Percentiles rank a stretch among this genome's conserved stretches.
Evolutionary conservation across 2,329 filamentous ascomycete genomes (phyloP).

Genomic region (Clarireedia homoeocarpa): DNA sequence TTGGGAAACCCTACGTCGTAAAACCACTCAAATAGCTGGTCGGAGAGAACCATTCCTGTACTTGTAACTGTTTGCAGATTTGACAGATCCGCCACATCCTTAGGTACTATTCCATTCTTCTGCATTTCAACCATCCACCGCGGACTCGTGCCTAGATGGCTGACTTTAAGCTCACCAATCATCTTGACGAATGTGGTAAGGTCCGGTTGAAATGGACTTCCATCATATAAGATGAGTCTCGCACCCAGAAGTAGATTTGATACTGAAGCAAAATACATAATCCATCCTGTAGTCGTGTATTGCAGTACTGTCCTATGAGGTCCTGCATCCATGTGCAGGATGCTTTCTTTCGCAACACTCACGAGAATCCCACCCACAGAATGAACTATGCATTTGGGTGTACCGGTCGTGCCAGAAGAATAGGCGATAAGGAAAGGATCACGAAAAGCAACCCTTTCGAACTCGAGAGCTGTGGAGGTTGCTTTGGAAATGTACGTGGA

Average conservation of each 20-base stretch:
- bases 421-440: conserved; percentile 76
- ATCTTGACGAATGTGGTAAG: conserved; percentile 54
- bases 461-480: conserved; percentile 13
- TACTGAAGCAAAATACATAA: conserved; percentile 70
- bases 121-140: conserved; percentile 69
- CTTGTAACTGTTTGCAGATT: conserved; percentile 54
- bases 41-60: conserved; percentile 76
- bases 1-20: conserved; percentile 59
- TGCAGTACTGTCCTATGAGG: conserved; percentile 42
- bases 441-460: conserved; percentile 32
- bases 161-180: conserved; percentile 55
- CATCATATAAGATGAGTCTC: conserved; percentile 68
- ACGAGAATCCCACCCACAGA: conserved; percentile 58
- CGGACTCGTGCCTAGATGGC: conserved; percentile 67
- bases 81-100: conserved; percentile 51
- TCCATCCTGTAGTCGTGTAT: conserved; percentile 69
- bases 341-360: conserved; percentile 52
- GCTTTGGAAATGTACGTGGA: conserved; percentile 36
- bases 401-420: conserved; percentile 72
- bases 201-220: conserved; percentile 70
- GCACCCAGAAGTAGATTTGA: conserved; percentile 51
- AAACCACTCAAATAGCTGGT: conserved; percentile 73
- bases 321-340: conserved; percentile 41
- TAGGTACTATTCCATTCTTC: conserved; percentile 53
- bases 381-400: conserved; percentile 81